These are phyloP conservation scores for Hemileccinum impolitum DNA, from an alignment of 768 basidiomycete species.

Conservation along the genomic window DNA sequence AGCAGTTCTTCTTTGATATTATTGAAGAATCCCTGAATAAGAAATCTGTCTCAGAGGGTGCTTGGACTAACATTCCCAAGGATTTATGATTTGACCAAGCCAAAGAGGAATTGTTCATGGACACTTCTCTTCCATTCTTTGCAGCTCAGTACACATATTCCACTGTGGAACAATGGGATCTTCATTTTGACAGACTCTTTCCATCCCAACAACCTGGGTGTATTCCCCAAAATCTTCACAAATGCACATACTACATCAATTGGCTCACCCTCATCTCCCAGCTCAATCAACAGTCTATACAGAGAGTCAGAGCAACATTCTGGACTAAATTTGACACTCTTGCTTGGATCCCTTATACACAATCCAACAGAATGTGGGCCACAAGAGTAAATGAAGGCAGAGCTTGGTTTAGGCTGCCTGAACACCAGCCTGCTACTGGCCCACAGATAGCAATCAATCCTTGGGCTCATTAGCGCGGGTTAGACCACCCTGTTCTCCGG, in stretches of 20 bases:
- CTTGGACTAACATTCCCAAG: slow-evolving; percentile 1
- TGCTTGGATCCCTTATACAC: background rate
- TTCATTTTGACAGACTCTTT: background rate
- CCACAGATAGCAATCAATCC: background rate
- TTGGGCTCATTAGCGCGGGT: too few species aligned
- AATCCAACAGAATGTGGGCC: background rate
- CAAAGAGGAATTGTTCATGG: background rate
- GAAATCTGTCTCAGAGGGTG: background rate
- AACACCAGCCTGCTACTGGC: background rate
- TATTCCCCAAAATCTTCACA: background rate
- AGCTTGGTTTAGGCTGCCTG: background rate
- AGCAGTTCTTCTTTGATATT: background rate
- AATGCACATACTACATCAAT: background rate
- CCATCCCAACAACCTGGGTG: too few species aligned
- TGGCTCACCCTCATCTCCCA: background rate
- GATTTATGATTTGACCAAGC: background rate
- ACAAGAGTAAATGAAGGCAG: background rate
- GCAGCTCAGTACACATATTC: background rate
- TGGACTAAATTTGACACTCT: background rate
- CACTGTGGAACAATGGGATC: background rate
- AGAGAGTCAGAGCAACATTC: accelerated
- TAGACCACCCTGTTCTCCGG: too few species aligned
- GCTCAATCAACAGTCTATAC: background rate
- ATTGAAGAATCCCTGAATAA: background rate
- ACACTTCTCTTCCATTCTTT: slow-evolving; percentile 2